Percentiles rank a stretch among this genome's conserved stretches.
phyloP scores from a whole-genome alignment of 495 filamentous ascomycete species.

The Daldinia childiae region DNA sequence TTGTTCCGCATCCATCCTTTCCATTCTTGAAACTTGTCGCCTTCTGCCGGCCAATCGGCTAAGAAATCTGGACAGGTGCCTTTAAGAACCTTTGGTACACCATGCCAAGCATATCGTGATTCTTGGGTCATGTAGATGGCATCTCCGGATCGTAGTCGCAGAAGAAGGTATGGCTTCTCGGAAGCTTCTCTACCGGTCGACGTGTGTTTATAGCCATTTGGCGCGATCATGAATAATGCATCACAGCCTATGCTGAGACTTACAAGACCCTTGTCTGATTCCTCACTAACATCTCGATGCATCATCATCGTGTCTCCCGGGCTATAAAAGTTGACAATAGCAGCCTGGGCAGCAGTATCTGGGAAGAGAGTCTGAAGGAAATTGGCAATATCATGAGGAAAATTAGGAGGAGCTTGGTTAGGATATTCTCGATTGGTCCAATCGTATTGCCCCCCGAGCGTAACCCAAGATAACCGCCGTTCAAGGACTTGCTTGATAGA shows the following conservation, averaged over 20 bases:
- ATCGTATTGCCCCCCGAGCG: slow-evolving; percentile 92
- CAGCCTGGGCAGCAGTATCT: slow-evolving; percentile 78
- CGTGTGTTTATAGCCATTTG: slow-evolving; percentile 47
- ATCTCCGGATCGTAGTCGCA: slow-evolving; percentile 81
- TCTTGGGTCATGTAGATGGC: slow-evolving; percentile 82
- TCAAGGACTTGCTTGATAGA: slow-evolving; percentile 70
- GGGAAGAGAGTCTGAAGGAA: slow-evolving; percentile 75
- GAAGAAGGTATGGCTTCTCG: slow-evolving; percentile 61
- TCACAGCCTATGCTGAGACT: slow-evolving; percentile 91
- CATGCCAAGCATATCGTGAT: slow-evolving; percentile 91
- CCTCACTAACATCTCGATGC: slow-evolving; percentile 91
- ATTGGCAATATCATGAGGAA: slow-evolving; percentile 74
- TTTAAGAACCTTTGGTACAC: slow-evolving; percentile 81
- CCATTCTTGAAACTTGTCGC: slow-evolving; percentile 67
- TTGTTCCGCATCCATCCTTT: slow-evolving; percentile 86
- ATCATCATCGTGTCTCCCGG: slow-evolving; percentile 87
- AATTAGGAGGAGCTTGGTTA: slow-evolving; percentile 67
- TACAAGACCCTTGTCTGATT: slow-evolving; percentile 75
- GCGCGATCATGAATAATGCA: slow-evolving; percentile 76
- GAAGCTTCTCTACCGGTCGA: slow-evolving; percentile 6
- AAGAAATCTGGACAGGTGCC: slow-evolving; percentile 80
- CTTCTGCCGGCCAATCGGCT: slow-evolving; percentile 75
- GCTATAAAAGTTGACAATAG: slow-evolving; percentile 90
- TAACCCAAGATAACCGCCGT: slow-evolving; percentile 89
- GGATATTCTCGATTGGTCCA: slow-evolving; percentile 90